These are phyloP conservation scores for Triticum urartu DNA, from an alignment of 176 grass and related monocot species.

Conservation along the genomic window DNA sequence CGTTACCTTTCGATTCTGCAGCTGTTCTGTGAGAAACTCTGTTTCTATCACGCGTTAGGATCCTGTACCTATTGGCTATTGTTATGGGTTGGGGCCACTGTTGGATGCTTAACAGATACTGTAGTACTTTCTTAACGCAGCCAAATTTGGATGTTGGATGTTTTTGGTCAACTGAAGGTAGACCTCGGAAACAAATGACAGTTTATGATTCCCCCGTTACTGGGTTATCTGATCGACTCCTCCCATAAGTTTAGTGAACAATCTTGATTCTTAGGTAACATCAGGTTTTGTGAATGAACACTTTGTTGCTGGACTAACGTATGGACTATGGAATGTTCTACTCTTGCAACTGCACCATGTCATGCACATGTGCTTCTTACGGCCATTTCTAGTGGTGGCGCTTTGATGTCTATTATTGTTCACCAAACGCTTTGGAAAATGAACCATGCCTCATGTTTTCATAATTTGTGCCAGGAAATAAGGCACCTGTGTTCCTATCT, in stretches of 20 bases:
- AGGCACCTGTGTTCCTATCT: slow-evolving; percentile 74
- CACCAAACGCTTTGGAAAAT: not conserved
- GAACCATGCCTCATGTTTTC: slow-evolving; percentile 22
- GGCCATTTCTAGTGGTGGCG: too few species aligned
- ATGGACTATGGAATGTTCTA: not conserved
- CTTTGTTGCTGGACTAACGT: not conserved
- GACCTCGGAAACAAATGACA: not conserved
- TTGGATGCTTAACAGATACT: not conserved
- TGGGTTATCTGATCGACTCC: not conserved
- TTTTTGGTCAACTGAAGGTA: not conserved
- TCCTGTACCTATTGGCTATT: not conserved
- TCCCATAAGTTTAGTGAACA: not conserved
- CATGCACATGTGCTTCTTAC: not conserved
- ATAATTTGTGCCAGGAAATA: slow-evolving; percentile 71
- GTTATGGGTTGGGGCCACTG: not conserved
- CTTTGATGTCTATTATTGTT: too few species aligned
- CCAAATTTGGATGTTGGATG: not conserved
- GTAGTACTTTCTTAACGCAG: not conserved
- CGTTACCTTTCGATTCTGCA: not conserved
- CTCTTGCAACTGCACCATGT: not conserved
- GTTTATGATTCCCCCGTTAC: not conserved
- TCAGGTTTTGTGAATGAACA: not conserved
- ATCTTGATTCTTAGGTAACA: not conserved
- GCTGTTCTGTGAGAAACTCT: not conserved
- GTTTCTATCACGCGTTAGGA: not conserved